Percentiles rank a stretch among this genome's conserved stretches.
Conservation (phyloP, 768 basidiomycete genomes). For the Coprinopsis marcescibilis region DNA sequence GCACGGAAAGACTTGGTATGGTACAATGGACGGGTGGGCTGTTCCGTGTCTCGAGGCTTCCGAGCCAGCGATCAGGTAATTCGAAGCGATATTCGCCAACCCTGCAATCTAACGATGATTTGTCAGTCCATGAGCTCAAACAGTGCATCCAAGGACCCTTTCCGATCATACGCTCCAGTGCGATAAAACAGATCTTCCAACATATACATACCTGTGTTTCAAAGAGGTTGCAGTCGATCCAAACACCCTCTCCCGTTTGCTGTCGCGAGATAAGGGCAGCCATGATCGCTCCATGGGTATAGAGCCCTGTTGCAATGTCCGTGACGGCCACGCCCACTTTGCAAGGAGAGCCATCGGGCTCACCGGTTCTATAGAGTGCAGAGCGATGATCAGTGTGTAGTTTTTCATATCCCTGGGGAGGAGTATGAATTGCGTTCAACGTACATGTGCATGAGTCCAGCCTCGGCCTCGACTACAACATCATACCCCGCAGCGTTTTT, state of each 20-base stretch:
- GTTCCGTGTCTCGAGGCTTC: conserved; percentile 89
- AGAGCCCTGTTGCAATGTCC: conserved; percentile 83
- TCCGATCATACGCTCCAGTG: too few relatives aligned
- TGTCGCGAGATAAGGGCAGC: conserved; percentile 79
- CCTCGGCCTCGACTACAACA: conserved; percentile 82
- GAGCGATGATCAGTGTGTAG: not conserved
- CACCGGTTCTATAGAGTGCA: conserved; percentile 66
- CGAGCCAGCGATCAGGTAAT: conserved; percentile 81
- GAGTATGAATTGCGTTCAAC: conserved; percentile 23
- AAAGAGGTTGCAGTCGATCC: conserved; percentile 91
- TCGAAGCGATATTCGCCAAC: conserved; percentile 87
- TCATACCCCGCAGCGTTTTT: conserved; percentile 82
- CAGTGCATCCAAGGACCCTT: too few relatives aligned
- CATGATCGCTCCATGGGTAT: conserved; percentile 90
- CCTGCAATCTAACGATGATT: conserved; percentile 65
- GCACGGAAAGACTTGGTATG: conserved; percentile 88
- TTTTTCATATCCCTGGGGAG: not conserved
- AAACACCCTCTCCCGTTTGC: conserved; percentile 81
- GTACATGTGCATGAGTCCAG: conserved; percentile 92
- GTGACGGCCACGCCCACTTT: conserved; percentile 97
- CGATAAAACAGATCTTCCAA: not conserved
- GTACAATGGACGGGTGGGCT: conserved; percentile 89
- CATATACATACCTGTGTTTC: conserved; percentile 67
- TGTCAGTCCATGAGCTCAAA: not conserved
- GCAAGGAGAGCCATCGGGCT: conserved; percentile 76